Evolutionary conservation across 2,329 filamentous ascomycete species (phyloP), one percentile per base, ranked within the genome.

Genomic region (Fusarium nygamai): DNA sequence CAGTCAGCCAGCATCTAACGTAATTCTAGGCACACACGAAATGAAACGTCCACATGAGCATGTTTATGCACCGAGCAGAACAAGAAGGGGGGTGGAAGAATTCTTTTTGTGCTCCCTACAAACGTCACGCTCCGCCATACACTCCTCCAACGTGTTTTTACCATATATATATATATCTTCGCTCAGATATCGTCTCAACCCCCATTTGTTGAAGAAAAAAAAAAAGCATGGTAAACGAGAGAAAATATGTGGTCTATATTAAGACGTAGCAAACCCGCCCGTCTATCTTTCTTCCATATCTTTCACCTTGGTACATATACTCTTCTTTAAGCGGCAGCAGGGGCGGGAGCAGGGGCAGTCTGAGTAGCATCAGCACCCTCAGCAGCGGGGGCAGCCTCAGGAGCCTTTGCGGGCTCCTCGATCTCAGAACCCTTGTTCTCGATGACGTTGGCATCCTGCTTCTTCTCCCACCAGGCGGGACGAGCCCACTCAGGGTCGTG

Each of bases 401-500:
- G 79, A 64, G 81, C 78, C 53, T 79, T 77, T 60, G 68, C 74
- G 34, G 81, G 79, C 41, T 78, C 80, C 75, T 82, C 81, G 14
- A 81, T 82, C 68, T 82, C 80, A 33, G 82, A 83, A 62, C 83
- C 82, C 78, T 82, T 81, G 78, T 84, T 85, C 79, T 84, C 79
- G 44, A 85, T 83, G 46, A 81, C 81, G 29, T 78, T 75, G 58
- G 84, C 79, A 48, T 81, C 81, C 44, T 79, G 77, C 71, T 86
- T 85, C 83, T 87, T 86, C 81, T 88, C 87, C 87, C 91, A 92
- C 86, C 92, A 91, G 73, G 90, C 85, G 59, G 92, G 88, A 80
- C 86, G 90, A 61, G 89, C 85, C 87, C 88, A 95, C 84, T 93
- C 82, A 34, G 88, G 78, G 71, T 96, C 93, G 77, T 89, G 88